These are phyloP conservation scores for Bryoerythrophyllum caledonicum DNA, from an alignment of 225 moss, liverwort and hornwort species.

Conservation along the genomic window DNA sequence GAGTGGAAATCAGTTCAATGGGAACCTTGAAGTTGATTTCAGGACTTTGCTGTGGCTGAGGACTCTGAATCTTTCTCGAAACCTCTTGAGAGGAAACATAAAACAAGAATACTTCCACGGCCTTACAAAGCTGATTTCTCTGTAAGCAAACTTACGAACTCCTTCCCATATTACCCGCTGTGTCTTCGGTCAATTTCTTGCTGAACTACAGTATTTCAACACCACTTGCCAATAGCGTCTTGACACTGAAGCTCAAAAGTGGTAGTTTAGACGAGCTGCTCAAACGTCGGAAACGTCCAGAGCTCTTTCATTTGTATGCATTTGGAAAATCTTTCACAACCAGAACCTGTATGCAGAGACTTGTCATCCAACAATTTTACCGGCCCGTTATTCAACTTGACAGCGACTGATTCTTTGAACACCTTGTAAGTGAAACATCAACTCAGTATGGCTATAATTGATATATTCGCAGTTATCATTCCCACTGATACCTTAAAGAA, in stretches of 20 bases:
- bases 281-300: background rate
- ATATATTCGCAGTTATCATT: too few species aligned
- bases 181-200: too few species aligned
- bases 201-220: background rate
- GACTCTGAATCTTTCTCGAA: background rate
- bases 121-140: background rate
- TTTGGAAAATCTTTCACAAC: background rate
- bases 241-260: background rate
- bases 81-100: background rate
- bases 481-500: too few species aligned
- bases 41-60: background rate
- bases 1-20: constrained; percentile 10
- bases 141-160: background rate
- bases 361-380: constrained; percentile 17
- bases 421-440: constrained; percentile 6
- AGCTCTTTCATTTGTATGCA: background rate
- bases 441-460: background rate
- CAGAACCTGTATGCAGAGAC: constrained; percentile 8
- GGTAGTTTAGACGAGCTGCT: background rate
- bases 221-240: background rate
- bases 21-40: background rate
- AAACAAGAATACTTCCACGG: background rate
- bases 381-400: constrained; percentile 1
- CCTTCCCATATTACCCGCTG: too few species aligned
- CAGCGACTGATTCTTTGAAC: background rate